phyloP scores from a whole-genome alignment of 495 filamentous ascomycete genomes.

The Pyrenopolyporus hunteri region DNA sequence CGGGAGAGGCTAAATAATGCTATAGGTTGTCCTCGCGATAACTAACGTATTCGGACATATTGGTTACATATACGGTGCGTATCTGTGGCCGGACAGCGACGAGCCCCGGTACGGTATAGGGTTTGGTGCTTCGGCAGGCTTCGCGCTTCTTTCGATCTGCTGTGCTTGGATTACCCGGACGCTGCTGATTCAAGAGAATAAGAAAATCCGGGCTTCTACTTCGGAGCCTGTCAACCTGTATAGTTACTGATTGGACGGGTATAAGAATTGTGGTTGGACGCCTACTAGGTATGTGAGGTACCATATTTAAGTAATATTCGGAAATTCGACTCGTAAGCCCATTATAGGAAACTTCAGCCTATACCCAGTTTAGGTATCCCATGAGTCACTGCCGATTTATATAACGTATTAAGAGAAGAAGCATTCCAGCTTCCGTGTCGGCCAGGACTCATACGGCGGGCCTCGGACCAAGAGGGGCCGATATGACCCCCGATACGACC shows the following conservation, averaged over 20 bases:
- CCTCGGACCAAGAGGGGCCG: background rate
- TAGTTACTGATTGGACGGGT: slow-evolving; percentile 14
- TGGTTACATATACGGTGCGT: slow-evolving; percentile 55
- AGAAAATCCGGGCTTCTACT: slow-evolving; percentile 10
- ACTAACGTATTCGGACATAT: slow-evolving; percentile 54
- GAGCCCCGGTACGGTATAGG: slow-evolving; percentile 50
- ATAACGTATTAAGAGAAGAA: no score
- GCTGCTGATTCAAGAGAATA: slow-evolving; percentile 27
- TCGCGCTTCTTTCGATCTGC: slow-evolving; percentile 33
- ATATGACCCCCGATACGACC: slow-evolving; percentile 5
- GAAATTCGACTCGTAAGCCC: no score
- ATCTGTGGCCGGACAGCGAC: slow-evolving; percentile 53
- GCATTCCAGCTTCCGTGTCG: no score
- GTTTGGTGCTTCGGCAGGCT: slow-evolving; percentile 33
- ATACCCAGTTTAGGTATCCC: no score
- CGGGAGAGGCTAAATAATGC: background rate
- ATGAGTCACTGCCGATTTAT: no score
- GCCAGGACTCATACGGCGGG: no score
- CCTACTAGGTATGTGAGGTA: no score
- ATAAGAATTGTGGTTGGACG: background rate
- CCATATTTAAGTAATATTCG: no score
- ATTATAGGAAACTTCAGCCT: no score
- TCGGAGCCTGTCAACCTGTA: slow-evolving; percentile 20
- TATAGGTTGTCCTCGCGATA: slow-evolving; percentile 47
- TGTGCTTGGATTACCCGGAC: slow-evolving; percentile 28